Conservation (phyloP, 371 early-diverging fungal genomes). For the Thermomucor indicae-seudaticae region DNA sequence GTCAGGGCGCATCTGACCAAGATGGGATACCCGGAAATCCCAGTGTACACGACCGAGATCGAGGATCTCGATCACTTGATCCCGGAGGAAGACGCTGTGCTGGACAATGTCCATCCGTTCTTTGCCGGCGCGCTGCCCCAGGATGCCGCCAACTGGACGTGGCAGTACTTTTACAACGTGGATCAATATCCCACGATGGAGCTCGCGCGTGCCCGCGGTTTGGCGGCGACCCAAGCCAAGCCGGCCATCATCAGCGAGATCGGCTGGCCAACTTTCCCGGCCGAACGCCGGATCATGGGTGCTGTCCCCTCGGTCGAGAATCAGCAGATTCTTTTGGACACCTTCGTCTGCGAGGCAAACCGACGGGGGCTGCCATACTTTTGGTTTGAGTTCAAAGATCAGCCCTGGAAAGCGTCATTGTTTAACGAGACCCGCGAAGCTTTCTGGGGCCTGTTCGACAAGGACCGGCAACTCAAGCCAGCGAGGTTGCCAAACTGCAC, state of each 20-base stretch:
- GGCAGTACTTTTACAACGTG: slow-evolving; percentile 38
- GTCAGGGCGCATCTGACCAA: slow-evolving; percentile 31
- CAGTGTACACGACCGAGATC: slow-evolving; percentile 57
- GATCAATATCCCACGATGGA: slow-evolving; percentile 18
- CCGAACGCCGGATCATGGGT: slow-evolving; percentile 17
- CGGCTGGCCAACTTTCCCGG: slow-evolving; percentile 60
- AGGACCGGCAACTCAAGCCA: slow-evolving; percentile 34
- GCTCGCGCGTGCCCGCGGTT: slow-evolving; percentile 2
- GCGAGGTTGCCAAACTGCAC: slow-evolving; percentile 40
- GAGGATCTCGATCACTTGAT: slow-evolving; percentile 41
- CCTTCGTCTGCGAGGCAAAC: slow-evolving; percentile 56
- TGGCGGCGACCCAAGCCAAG: slow-evolving; percentile 21
- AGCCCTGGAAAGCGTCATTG: slow-evolving; percentile 55
- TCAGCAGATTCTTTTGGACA: slow-evolving; percentile 44
- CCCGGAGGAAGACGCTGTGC: slow-evolving; percentile 47
- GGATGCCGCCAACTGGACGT: slow-evolving; percentile 50
- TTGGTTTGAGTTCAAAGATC: slow-evolving; percentile 68
- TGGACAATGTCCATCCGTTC: slow-evolving; percentile 65
- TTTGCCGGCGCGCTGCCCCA: slow-evolving; percentile 54
- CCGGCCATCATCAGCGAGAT: slow-evolving; percentile 59
- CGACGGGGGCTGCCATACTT: slow-evolving; percentile 48
- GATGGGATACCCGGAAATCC: slow-evolving; percentile 36
- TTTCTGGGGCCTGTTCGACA: slow-evolving; percentile 57
- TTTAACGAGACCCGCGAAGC: slow-evolving; percentile 55
- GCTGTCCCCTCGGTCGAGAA: slow-evolving; percentile 54